phyloP scores from a whole-genome alignment of 2,329 filamentous ascomycete genomes.

The Leptographium wingfieldii region DNA sequence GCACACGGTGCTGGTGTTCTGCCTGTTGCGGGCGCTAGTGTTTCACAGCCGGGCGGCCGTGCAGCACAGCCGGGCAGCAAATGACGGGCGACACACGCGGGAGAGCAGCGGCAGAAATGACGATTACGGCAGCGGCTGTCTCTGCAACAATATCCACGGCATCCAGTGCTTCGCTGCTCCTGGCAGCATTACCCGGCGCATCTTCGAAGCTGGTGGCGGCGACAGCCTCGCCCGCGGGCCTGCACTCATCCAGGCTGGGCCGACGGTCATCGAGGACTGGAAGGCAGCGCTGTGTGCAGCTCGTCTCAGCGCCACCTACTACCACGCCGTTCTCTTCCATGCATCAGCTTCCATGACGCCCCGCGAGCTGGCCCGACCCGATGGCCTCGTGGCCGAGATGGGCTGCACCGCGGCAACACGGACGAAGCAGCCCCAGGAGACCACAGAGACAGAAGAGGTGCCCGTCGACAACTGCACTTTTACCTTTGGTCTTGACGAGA shows the following conservation, averaged over 20 bases:
- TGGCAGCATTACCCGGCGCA: neutral
- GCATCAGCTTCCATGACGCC: neutral
- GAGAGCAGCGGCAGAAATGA: neutral
- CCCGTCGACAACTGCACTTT: neutral
- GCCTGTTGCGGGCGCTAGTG: constrained; percentile 4
- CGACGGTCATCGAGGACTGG: constrained; percentile 2
- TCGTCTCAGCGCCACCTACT: constrained; percentile 1
- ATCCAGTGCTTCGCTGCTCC: constrained; percentile 7
- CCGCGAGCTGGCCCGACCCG: neutral
- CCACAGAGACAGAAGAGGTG: neutral
- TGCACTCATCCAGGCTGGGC: neutral
- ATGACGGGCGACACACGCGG: neutral
- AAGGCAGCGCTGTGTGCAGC: neutral
- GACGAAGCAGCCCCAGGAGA: neutral
- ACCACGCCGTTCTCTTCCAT: constrained; percentile 1
- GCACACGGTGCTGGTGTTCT: constrained; percentile 1
- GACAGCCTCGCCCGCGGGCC: neutral
- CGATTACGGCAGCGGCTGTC: neutral
- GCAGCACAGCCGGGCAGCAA: neutral
- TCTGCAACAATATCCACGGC: constrained; percentile 2
- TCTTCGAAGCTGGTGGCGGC: neutral
- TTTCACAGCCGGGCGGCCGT: constrained; percentile 4
- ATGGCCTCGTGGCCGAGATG: neutral
- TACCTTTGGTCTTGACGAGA: neutral
- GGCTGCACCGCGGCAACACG: neutral